phyloP scores from a whole-genome alignment of 2,329 filamentous ascomycete species.

The Hypoxylon sp. region DNA sequence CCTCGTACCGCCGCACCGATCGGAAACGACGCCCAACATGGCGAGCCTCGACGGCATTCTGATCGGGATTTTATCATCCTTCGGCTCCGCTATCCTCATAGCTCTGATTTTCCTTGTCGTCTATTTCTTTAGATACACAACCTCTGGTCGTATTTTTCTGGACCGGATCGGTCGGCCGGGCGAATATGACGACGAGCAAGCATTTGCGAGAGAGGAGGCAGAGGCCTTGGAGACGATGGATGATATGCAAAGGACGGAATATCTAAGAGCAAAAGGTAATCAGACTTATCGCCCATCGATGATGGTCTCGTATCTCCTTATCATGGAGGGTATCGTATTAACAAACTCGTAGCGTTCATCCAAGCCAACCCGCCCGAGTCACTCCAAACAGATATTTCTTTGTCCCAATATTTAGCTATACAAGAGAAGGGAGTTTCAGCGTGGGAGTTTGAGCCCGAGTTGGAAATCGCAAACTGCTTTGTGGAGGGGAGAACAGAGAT shows the following conservation, averaged over 20 bases:
- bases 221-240: constrained; percentile 97
- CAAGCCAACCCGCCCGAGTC: constrained; percentile 96
- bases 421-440: constrained; percentile 99
- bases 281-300: neutral
- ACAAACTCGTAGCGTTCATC: constrained; percentile 79
- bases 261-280: constrained; percentile 92
- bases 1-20: constrained; percentile 31
- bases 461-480: constrained; percentile 99
- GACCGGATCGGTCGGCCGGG: constrained; percentile 94
- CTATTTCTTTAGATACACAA: constrained; percentile 95
- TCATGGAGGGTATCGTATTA: neutral
- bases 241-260: constrained; percentile 90
- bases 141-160: constrained; percentile 88
- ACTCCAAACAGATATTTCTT: constrained; percentile 93
- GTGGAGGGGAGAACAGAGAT: constrained; percentile 97
- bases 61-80: constrained; percentile 94
- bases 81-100: constrained; percentile 90
- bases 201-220: constrained; percentile 92
- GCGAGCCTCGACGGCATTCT: constrained; percentile 78
- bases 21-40: constrained; percentile 45
- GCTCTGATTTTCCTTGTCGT: constrained; percentile 84
- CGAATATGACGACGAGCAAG: constrained; percentile 98
- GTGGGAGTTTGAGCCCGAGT: constrained; percentile 99
- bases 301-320: constrained; percentile 5
- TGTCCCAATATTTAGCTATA: constrained; percentile 97